Percentiles rank a stretch among this genome's conserved stretches.
Evolutionary conservation across 768 basidiomycete species (phyloP).

Genomic region (Trametes meyenii): DNA sequence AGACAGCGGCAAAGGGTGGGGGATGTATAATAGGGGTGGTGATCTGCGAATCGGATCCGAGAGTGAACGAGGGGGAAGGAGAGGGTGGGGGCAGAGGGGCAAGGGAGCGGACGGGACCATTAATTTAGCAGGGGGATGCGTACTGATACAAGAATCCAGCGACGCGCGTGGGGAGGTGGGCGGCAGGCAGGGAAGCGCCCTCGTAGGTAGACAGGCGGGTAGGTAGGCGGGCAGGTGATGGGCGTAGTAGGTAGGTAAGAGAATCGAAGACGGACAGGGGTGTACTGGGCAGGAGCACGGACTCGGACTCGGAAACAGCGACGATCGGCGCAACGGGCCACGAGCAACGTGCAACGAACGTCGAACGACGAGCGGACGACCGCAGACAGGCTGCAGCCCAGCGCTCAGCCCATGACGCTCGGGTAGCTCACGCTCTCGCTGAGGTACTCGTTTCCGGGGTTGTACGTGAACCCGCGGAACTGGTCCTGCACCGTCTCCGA

Average conservation of each 20-base stretch:
- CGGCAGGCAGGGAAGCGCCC: background rate
- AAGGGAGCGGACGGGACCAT: background rate
- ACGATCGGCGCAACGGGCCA: background rate
- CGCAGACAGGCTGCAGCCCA: background rate
- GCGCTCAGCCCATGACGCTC: slow-evolving; percentile 31
- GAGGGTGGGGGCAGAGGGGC: background rate
- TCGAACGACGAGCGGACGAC: background rate
- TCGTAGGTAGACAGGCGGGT: background rate
- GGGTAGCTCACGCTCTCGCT: slow-evolving; percentile 79
- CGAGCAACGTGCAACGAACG: background rate
- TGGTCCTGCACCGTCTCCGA: slow-evolving; percentile 97
- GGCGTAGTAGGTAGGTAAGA: too few relatives aligned
- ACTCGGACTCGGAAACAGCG: too few relatives aligned
- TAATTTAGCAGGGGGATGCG: background rate
- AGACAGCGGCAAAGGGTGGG: background rate
- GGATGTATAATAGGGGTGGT: too few relatives aligned
- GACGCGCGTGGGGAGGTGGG: background rate
- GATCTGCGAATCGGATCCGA: background rate
- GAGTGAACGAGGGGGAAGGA: background rate
- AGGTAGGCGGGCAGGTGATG: too few relatives aligned
- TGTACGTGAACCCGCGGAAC: slow-evolving; percentile 90
- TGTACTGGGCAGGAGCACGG: too few relatives aligned
- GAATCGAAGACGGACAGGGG: too few relatives aligned
- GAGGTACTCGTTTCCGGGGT: slow-evolving; percentile 81
- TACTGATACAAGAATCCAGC: slow-evolving; percentile 12